Base-by-base conservation (phyloP, 768 basidiomycete species). In the Pisolithus orientalis region DNA sequence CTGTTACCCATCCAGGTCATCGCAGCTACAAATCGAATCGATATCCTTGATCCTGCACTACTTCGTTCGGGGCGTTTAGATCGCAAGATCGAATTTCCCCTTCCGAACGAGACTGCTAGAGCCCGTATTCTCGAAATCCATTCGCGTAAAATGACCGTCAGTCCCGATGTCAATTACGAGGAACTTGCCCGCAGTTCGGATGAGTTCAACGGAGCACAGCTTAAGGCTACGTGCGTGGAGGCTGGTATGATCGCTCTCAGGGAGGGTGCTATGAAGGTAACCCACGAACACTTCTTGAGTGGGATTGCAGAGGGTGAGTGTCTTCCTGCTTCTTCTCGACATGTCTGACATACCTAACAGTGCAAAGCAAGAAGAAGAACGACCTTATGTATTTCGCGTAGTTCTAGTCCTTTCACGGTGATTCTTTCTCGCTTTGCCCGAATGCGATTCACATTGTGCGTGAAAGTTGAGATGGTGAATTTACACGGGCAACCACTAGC, bases 341-440 rank as follows among this genome's bases (percentile, higher is more conserved):
- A 42, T 57, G 32, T 57, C 58, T 70, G 46, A 71, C 58, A 32
- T 67, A 57, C 51, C 67, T 40, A 51, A 47, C 70, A 97, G 87
- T 98, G 52, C 95, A 98, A 80, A 92, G 91, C 72, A 94, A 97
- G 85, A 99, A 99, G 84, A 98, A 98, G 83, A 98, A 98, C 65
- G 86, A 91, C 64, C 84, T 97, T 65, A 84, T 91, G 82, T 93
- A 93, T 74, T 93, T 92, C 70, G 90, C 90, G 46, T 93, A 87
- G 74, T 53, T 9, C 10, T 27, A 13, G n/a, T 47, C 47, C 39
- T n/a, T n/a, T 32, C 21, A 25, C 21, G 40, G 25, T 47, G 32
- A 24, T 27, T 25, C 46, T 47, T 9, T 28, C 14, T 27, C 44
- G 16, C 13, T 17, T 17, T 5, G 27, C n/a, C 27, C 9, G 27